Evolutionary conservation across 2,329 filamentous ascomycete species (phyloP).

Genomic region (Alternaria novae-zelandiae): DNA sequence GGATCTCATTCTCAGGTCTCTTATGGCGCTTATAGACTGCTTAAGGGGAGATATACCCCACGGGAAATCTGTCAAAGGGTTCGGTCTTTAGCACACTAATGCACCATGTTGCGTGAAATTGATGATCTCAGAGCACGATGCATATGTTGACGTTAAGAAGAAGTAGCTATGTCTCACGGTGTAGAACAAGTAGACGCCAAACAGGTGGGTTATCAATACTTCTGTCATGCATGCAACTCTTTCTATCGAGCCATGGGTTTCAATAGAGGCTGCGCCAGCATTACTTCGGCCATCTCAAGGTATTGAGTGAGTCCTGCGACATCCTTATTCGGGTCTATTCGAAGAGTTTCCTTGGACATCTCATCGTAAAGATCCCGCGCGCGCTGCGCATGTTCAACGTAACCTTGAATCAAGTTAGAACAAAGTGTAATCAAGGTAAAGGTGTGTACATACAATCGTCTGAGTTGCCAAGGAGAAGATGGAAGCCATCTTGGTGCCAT

Average conservation of each 20-base stretch:
- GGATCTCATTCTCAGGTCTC: constrained; percentile 4
- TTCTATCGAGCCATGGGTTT: background rate
- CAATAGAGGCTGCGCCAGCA: background rate
- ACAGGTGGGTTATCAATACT: background rate
- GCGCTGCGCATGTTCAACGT: background rate
- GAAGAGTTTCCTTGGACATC: background rate
- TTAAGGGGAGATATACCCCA: constrained; percentile 7
- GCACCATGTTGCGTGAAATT: background rate
- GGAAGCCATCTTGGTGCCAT: background rate
- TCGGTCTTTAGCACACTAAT: background rate
- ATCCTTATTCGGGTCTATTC: background rate
- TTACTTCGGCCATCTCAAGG: background rate
- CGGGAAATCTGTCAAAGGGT: constrained; percentile 1
- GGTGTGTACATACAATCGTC: background rate
- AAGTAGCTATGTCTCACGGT: background rate
- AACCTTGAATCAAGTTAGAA: background rate
- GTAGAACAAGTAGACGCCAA: background rate
- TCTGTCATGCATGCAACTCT: background rate
- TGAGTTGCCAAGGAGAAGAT: background rate
- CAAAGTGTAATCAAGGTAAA: background rate
- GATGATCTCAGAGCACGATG: background rate
- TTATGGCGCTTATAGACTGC: constrained; percentile 8
- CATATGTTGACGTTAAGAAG: background rate
- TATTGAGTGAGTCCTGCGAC: background rate
- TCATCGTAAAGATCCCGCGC: background rate